Evolutionary conservation across 176 grass and related monocot genomes (phyloP).

Genomic region (Elymus sibiricus): DNA sequence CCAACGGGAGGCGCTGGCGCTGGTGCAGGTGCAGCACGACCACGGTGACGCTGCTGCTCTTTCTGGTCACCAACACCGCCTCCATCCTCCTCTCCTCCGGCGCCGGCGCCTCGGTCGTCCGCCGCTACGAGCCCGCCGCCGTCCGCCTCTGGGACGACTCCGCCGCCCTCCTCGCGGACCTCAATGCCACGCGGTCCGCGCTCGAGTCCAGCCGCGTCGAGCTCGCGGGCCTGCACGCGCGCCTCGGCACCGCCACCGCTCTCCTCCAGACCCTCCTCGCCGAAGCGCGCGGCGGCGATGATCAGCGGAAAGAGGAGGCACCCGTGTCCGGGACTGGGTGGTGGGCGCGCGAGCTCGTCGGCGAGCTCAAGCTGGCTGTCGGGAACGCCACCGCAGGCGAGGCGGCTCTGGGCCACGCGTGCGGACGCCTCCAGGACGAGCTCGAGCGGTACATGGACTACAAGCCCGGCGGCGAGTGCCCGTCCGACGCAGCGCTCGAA

Average conservation of each 20-base stretch:
- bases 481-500: conserved; percentile 46
- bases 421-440: conserved; percentile 47
- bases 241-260: conserved; percentile 41
- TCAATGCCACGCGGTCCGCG: conserved; percentile 44
- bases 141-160: conserved; percentile 48
- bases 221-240: conserved; percentile 35
- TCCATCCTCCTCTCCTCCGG: conserved; percentile 53
- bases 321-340: not conserved
- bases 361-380: conserved; percentile 50
- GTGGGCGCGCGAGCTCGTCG: conserved; percentile 36
- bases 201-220: conserved; percentile 31
- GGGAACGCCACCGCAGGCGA: conserved; percentile 7
- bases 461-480: conserved; percentile 48
- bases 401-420: conserved; percentile 31
- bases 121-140: conserved; percentile 21
- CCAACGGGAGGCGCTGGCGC: not conserved
- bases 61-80: conserved; percentile 34
- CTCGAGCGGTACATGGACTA: conserved; percentile 51
- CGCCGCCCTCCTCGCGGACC: conserved; percentile 45
- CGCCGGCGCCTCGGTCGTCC: not conserved
- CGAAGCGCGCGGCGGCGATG: not conserved
- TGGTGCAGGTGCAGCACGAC: not conserved
- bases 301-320: not conserved
- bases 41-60: conserved; percentile 29
- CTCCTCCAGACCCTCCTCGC: conserved; percentile 60